Conservation (phyloP, 805 yeast genomes). For the Kodamaea lidongshanica region DNA sequence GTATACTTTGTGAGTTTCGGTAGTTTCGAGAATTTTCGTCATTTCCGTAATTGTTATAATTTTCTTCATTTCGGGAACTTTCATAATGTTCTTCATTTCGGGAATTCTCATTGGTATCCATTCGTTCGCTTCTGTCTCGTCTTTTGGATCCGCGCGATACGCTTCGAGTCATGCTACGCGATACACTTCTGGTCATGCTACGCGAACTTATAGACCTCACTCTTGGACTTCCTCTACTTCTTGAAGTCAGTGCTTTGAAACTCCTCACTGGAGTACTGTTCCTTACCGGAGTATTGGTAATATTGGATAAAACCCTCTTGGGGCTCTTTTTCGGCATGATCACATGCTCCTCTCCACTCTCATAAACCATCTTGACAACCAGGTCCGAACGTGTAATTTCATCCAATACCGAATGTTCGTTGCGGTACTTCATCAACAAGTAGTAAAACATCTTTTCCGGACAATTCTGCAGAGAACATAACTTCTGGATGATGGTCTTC, state of each 20-base stretch:
- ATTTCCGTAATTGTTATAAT: too few species aligned
- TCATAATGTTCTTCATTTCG: too few species aligned
- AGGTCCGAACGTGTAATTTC: conserved; percentile 34
- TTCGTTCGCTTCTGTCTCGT: too few species aligned
- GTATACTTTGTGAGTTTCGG: too few species aligned
- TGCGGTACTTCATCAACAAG: conserved; percentile 64
- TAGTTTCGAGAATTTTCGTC: too few species aligned
- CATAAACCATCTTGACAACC: conserved; percentile 34
- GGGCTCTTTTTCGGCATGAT: conserved; percentile 18
- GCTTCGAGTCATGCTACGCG: too few species aligned
- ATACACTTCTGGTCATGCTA: too few species aligned
- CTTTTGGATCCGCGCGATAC: too few species aligned
- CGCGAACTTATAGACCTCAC: too few species aligned
- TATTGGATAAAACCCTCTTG: conserved; percentile 28
- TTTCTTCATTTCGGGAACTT: too few species aligned
- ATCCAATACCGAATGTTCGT: conserved; percentile 44
- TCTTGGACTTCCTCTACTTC: too few species aligned
- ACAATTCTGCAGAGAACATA: conserved; percentile 52
- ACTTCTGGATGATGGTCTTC: conserved; percentile 44
- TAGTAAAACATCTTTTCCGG: conserved; percentile 81
- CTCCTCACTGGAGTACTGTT: conserved; percentile 15
- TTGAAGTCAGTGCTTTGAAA: conserved; percentile 36
- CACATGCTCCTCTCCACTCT: conserved; percentile 12
- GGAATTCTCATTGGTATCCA: too few species aligned
- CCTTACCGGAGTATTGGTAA: conserved; percentile 23